Evolutionary conservation across 257 asterid genomes (phyloP).

Genomic region (Plantago elongata): DNA sequence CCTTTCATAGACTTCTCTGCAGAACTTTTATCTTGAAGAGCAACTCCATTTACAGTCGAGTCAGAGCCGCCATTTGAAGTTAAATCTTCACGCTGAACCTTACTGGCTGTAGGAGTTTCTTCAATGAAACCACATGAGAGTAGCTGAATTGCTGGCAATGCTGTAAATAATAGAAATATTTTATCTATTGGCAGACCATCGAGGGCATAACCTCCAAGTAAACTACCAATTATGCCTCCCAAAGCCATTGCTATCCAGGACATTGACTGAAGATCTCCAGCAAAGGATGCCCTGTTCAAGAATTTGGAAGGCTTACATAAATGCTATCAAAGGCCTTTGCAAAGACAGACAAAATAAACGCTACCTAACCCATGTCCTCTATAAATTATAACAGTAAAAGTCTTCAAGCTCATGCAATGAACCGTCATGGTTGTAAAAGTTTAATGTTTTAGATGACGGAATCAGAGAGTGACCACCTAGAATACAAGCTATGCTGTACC

Average conservation of each 20-base stretch:
- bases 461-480: too few species aligned
- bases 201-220: constrained; percentile 85
- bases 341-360: too few species aligned
- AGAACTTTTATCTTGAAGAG: constrained; percentile 31
- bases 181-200: constrained; percentile 44
- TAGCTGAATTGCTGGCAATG: constrained; percentile 71
- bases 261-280: constrained; percentile 94
- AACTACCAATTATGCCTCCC: constrained; percentile 94
- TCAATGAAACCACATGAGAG: constrained; percentile 74
- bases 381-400: too few species aligned
- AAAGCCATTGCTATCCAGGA: constrained; percentile 98
- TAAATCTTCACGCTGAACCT: constrained; percentile 28
- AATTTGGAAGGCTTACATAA: constrained; percentile 17
- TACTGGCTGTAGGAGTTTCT: constrained; percentile 43
- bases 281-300: constrained; percentile 78
- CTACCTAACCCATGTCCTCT: too few species aligned
- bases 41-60: constrained; percentile 23
- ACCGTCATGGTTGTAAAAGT: too few species aligned
- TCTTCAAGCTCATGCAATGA: too few species aligned
- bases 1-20: constrained; percentile 31
- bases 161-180: constrained; percentile 68
- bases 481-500: too few species aligned
- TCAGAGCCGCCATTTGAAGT: constrained; percentile 43
- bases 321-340: constrained; percentile 10
- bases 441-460: too few species aligned